phyloP scores from a whole-genome alignment of 2,329 filamentous ascomycete genomes.

The Diaporthe vaccinii region DNA sequence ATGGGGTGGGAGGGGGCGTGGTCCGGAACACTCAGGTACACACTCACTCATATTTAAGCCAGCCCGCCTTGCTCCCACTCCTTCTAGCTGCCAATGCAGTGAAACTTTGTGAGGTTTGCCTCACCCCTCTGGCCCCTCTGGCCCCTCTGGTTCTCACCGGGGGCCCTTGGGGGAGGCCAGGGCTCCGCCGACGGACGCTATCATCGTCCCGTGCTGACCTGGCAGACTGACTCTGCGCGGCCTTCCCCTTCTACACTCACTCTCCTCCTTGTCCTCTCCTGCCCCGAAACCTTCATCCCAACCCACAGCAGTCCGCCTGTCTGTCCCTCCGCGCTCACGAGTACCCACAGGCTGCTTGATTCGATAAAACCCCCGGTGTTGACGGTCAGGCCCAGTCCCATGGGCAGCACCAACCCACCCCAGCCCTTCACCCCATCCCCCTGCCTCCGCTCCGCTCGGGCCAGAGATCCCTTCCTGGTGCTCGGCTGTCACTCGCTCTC shows the following conservation, averaged over 20 bases:
- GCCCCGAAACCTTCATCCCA: neutral
- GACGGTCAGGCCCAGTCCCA: neutral
- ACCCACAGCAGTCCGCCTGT: neutral
- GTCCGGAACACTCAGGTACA: conserved; percentile 15
- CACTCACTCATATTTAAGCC: conserved; percentile 23
- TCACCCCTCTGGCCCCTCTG: neutral
- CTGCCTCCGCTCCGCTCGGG: conserved; percentile 31
- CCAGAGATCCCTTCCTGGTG: conserved; percentile 16
- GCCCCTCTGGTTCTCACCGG: conserved; percentile 27
- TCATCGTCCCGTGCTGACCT: conserved; percentile 23
- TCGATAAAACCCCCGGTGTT: neutral
- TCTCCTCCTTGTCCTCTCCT: neutral
- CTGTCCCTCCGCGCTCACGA: neutral
- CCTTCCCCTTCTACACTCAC: neutral
- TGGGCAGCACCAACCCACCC: neutral
- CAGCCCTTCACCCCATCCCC: neutral
- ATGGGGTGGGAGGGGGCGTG: neutral
- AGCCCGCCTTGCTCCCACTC: neutral
- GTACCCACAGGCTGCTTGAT: neutral
- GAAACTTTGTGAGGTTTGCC: conserved; percentile 27
- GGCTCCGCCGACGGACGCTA: conserved; percentile 16
- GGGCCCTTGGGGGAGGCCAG: neutral
- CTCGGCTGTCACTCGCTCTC: neutral
- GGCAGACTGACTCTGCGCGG: conserved; percentile 22
- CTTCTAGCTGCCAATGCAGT: neutral